Percentiles rank a stretch among this genome's conserved stretches.
These are phyloP conservation scores for Solanum neorickii DNA, from an alignment of 257 asterid species.

Conservation along the genomic window DNA sequence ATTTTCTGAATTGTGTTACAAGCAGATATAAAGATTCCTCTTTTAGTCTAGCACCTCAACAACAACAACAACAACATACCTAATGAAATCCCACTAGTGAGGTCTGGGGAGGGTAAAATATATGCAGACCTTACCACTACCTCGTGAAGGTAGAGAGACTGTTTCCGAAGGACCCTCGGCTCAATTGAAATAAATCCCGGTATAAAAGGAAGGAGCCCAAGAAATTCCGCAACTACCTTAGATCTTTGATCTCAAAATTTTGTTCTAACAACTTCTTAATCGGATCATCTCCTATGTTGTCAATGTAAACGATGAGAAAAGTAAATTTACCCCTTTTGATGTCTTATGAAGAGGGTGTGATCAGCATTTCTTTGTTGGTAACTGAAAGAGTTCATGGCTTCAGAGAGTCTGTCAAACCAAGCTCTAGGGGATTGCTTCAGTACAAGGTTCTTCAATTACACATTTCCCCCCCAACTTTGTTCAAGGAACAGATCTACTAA, in stretches of 20 bases:
- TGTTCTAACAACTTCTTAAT: background rate
- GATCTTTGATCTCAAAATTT: background rate
- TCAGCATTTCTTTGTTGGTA: background rate
- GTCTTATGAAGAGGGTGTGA: background rate
- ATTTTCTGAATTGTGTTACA: background rate
- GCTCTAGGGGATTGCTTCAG: background rate
- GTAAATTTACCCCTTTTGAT: background rate
- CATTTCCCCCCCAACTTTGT: background rate
- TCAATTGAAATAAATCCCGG: background rate
- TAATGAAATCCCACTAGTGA: background rate
- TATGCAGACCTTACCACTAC: background rate
- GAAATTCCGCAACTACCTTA: background rate
- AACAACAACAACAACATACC: background rate
- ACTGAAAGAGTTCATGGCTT: background rate
- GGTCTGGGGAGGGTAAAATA: background rate
- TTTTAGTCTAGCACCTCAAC: background rate
- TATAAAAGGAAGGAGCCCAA: background rate
- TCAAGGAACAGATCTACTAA: background rate
- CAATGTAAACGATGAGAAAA: background rate
- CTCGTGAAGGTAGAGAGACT: background rate
- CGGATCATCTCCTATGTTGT: background rate
- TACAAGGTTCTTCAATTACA: background rate
- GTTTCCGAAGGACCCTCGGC: background rate
- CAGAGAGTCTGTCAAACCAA: background rate
- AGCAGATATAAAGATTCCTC: background rate